Conservation (phyloP, 73 alveolate species). For the Tetrahymena malaccensis region DNA sequence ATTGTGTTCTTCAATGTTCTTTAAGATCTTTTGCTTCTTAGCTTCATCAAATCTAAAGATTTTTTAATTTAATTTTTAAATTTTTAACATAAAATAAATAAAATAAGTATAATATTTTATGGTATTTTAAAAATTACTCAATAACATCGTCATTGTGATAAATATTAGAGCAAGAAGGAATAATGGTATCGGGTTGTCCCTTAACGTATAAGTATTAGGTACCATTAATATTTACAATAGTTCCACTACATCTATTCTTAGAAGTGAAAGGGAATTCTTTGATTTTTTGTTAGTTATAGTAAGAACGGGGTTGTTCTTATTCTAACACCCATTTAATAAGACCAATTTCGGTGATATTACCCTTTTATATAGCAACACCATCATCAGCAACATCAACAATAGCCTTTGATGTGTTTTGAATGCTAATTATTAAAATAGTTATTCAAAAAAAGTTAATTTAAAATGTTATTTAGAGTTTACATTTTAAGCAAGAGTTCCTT, state of each 20-base stretch:
- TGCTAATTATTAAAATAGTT: not conserved
- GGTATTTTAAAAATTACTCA: not conserved
- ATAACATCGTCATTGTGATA: not conserved
- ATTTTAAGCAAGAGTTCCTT: not conserved
- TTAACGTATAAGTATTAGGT: not conserved
- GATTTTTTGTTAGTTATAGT: not conserved
- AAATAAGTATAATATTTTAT: too few species aligned
- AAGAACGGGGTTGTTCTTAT: constrained; percentile 16
- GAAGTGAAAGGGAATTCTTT: constrained; percentile 4
- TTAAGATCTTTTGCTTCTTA: not conserved
- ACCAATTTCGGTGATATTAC: constrained; percentile 52
- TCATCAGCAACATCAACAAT: constrained; percentile 34
- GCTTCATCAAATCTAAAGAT: not conserved
- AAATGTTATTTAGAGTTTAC: not conserved
- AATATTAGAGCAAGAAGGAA: not conserved
- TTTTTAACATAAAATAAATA: too few species aligned
- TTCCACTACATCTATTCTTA: not conserved
- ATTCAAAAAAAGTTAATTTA: too few species aligned
- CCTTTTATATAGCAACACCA: constrained; percentile 29
- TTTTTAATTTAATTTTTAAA: too few species aligned
- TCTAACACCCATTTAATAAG: constrained; percentile 24
- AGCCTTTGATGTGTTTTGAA: constrained; percentile 11
- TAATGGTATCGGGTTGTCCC: not conserved
- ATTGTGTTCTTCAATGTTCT: not conserved
- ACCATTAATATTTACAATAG: not conserved